Conservation (phyloP, 1,284 basidiomycete species). For the Cystobasidiaceae sp. region DNA sequence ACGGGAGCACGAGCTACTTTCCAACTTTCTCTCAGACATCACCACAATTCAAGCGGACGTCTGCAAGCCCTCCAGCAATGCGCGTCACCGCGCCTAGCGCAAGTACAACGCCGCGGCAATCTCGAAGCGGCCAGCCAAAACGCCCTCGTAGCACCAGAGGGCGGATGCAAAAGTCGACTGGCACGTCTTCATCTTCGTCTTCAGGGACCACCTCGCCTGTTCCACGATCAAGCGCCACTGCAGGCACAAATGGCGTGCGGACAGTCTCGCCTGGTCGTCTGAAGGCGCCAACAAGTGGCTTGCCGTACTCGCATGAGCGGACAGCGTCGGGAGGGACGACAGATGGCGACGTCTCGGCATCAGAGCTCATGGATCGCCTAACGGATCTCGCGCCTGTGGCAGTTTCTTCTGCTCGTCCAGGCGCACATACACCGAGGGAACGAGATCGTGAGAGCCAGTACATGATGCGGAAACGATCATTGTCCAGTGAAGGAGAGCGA, state of each 20-base stretch:
- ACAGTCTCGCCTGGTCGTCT: too few relatives aligned
- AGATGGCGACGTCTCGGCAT: slow-evolving; percentile 25
- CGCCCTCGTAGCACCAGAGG: too few relatives aligned
- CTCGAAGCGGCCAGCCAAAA: too few relatives aligned
- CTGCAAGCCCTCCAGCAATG: background rate
- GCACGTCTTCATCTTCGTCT: too few relatives aligned
- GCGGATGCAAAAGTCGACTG: too few relatives aligned
- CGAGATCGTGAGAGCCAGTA: background rate
- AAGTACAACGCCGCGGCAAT: background rate
- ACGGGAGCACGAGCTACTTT: too few relatives aligned
- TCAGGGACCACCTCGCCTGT: too few relatives aligned
- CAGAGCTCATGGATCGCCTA: slow-evolving; percentile 10
- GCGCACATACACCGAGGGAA: background rate
- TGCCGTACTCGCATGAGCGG: background rate
- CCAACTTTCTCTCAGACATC: too few relatives aligned
- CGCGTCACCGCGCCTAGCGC: background rate
- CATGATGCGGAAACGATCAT: slow-evolving; percentile 18
- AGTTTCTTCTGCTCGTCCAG: background rate
- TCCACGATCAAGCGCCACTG: background rate
- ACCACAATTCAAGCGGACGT: too few relatives aligned
- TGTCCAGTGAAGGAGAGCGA: slow-evolving; percentile 15
- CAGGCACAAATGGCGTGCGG: background rate
- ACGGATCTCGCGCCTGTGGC: slow-evolving; percentile 8
- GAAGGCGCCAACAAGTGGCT: too few relatives aligned
- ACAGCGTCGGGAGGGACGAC: slow-evolving; percentile 3